A percentile compares a stretch with the other conserved stretches of the same genome.
Evolutionary conservation across 2,329 filamentous ascomycete species (phyloP).

Genomic region (Alternaria novae-zelandiae): DNA sequence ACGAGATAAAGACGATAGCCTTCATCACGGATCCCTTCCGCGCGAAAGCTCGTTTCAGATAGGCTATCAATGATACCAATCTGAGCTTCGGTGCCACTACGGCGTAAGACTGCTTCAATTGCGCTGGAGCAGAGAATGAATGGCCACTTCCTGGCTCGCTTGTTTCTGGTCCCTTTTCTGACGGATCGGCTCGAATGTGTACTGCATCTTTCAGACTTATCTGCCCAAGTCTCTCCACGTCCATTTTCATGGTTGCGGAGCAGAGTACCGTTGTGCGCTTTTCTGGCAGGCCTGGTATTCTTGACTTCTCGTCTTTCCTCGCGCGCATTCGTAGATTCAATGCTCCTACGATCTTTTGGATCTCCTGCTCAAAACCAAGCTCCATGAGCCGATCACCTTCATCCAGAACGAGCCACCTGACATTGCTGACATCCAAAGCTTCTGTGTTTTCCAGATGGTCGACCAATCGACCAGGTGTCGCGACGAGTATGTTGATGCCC

Average conservation of each 20-base stretch:
- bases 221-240: slow-evolving; percentile 89
- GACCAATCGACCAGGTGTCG: slow-evolving; percentile 86
- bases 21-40: slow-evolving; percentile 94
- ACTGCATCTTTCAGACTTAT: slow-evolving; percentile 93
- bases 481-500: slow-evolving; percentile 93
- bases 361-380: slow-evolving; percentile 92
- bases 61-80: slow-evolving; percentile 82
- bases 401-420: slow-evolving; percentile 92
- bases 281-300: slow-evolving; percentile 71
- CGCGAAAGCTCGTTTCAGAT: slow-evolving; percentile 86
- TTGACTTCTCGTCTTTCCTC: slow-evolving; percentile 64
- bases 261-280: slow-evolving; percentile 87
- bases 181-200: slow-evolving; percentile 75
- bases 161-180: slow-evolving; percentile 58
- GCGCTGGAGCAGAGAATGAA: slow-evolving; percentile 81
- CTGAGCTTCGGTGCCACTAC: slow-evolving; percentile 89
- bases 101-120: slow-evolving; percentile 90
- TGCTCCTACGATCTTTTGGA: slow-evolving; percentile 83
- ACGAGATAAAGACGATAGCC: slow-evolving; percentile 94
- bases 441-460: slow-evolving; percentile 95
- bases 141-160: slow-evolving; percentile 55
- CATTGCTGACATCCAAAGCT: slow-evolving; percentile 83
- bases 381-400: slow-evolving; percentile 99
- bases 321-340: slow-evolving; percentile 70
- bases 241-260: slow-evolving; percentile 98